These are phyloP conservation scores for Leishmania tarentolae DNA, from an alignment of 208 protist species.

Conservation along the genomic window DNA sequence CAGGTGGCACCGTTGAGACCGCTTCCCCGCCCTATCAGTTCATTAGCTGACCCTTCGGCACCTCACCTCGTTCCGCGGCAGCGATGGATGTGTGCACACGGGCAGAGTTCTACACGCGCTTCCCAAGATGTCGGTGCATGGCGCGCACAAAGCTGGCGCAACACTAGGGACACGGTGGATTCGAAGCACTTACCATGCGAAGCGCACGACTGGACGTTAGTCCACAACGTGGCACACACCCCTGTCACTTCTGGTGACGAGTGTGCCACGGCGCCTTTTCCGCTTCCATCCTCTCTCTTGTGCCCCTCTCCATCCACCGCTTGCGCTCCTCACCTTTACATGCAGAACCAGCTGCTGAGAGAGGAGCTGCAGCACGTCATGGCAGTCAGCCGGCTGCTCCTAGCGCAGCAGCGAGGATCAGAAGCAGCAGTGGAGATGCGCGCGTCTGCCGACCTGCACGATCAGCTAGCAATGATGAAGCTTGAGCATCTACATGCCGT, in stretches of 20 bases:
- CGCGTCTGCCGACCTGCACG: constrained; percentile 13
- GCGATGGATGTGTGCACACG: neutral
- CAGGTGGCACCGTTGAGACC: neutral
- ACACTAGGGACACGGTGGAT: neutral
- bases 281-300: neutral
- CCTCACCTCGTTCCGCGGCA: too few relatives aligned
- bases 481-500: constrained; percentile 22
- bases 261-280: neutral
- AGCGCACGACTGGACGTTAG: neutral
- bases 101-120: neutral
- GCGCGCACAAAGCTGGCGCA: neutral
- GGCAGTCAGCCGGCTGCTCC: constrained; percentile 36
- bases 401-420: constrained; percentile 42
- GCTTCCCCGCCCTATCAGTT: neutral
- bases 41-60: neutral
- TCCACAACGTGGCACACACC: neutral
- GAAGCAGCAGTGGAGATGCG: constrained; percentile 27
- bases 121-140: neutral
- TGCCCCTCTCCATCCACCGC: neutral
- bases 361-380: constrained; percentile 48
- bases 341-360: constrained; percentile 30
- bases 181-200: neutral
- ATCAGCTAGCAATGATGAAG: constrained; percentile 17
- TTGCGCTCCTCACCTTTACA: neutral
- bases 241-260: neutral